These are phyloP conservation scores for Capronia coronata DNA, from an alignment of 2,329 filamentous ascomycete species.

Conservation along the genomic window DNA sequence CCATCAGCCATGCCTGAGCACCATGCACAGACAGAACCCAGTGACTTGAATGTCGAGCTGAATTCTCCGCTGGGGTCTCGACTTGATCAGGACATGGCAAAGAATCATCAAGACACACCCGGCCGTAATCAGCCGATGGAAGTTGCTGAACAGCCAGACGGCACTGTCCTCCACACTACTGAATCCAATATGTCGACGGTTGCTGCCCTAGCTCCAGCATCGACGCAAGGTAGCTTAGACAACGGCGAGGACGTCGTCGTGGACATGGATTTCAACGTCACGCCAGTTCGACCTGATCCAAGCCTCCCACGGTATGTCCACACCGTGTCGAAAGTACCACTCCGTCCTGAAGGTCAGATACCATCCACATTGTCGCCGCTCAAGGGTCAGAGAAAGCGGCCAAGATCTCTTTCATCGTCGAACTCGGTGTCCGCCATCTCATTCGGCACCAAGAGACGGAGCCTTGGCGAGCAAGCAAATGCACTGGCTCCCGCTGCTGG, in stretches of 20 bases:
- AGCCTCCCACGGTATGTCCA: constrained; percentile 54
- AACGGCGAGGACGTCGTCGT: too few relatives aligned
- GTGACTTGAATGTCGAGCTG: not conserved
- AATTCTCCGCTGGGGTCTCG: not conserved
- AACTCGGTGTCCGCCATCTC: constrained; percentile 28
- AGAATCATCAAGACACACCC: too few relatives aligned
- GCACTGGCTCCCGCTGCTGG: not conserved
- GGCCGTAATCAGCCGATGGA: too few relatives aligned
- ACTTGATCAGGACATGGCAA: too few relatives aligned
- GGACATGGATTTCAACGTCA: constrained; percentile 34
- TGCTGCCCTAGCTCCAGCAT: not conserved
- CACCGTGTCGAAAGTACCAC: constrained; percentile 69
- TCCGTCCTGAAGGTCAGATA: constrained; percentile 57
- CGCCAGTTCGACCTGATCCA: constrained; percentile 47
- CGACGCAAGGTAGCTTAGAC: not conserved
- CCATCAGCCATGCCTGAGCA: not conserved
- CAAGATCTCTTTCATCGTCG: constrained; percentile 47
- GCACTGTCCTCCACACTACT: not conserved
- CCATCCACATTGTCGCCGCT: constrained; percentile 35
- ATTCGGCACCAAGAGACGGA: constrained; percentile 15
- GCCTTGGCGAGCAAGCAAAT: constrained; percentile 5
- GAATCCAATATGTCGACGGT: not conserved
- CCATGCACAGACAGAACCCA: not conserved
- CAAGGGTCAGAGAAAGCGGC: constrained; percentile 42
- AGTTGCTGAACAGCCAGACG: not conserved